A percentile compares a stretch with the other conserved stretches of the same genome.
Conservation (phyloP, 1,284 basidiomycete species). For the Phellopilus nigrolimitatus region DNA sequence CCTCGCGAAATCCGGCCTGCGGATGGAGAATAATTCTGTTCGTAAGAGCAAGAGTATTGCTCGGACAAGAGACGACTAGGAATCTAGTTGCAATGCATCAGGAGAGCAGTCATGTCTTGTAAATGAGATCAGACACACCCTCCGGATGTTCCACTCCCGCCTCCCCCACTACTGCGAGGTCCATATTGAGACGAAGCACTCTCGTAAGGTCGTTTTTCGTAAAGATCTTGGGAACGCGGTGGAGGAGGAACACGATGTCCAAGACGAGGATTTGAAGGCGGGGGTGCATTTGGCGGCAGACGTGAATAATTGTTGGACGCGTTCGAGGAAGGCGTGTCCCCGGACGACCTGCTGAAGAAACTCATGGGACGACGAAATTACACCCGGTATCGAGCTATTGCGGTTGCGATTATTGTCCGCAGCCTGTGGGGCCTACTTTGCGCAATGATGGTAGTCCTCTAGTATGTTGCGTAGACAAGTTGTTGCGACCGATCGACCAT, state of each 20-base stretch:
- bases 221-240: slow-evolving; percentile 51
- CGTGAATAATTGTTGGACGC: slow-evolving; percentile 40
- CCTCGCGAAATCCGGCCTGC: slow-evolving; percentile 59
- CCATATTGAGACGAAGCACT: slow-evolving; percentile 33
- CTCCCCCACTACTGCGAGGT: slow-evolving; percentile 31
- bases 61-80: slow-evolving; percentile 52
- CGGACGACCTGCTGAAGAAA: slow-evolving; percentile 43
- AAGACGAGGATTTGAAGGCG: slow-evolving; percentile 9
- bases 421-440: not conserved
- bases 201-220: slow-evolving; percentile 49
- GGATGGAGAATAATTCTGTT: slow-evolving; percentile 81
- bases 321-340: slow-evolving; percentile 35
- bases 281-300: slow-evolving; percentile 34
- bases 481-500: not conserved
- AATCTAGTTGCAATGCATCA: slow-evolving; percentile 33
- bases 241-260: slow-evolving; percentile 30
- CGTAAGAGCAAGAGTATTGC: slow-evolving; percentile 66
- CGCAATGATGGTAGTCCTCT: not conserved
- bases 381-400: slow-evolving; percentile 10
- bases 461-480: not conserved
- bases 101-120: not conserved
- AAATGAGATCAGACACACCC: slow-evolving; percentile 5
- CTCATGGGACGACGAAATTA: slow-evolving; percentile 34
- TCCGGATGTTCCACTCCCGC: slow-evolving; percentile 8
- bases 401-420: not conserved